Percentiles rank a stretch among this genome's conserved stretches.
Evolutionary conservation across 768 basidiomycete genomes (phyloP).

Genomic region (Chalciporus chontae): DNA sequence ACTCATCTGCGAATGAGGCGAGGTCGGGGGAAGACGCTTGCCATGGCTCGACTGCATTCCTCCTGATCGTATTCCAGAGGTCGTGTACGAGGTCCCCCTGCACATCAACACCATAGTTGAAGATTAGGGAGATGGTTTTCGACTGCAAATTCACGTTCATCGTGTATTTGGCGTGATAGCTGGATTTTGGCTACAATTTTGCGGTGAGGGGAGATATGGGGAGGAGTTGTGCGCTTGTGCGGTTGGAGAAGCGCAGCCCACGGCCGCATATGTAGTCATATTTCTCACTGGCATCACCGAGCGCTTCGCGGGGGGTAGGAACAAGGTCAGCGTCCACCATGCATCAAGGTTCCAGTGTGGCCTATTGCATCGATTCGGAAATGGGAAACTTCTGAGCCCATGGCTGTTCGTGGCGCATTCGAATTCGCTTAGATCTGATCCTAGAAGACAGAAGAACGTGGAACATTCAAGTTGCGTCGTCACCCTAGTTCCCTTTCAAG

Average conservation of each 20-base stretch:
- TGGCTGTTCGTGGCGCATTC: neutral
- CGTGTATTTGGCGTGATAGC: neutral
- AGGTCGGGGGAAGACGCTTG: slow-evolving; percentile 24
- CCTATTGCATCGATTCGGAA: neutral
- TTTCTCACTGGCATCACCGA: slow-evolving; percentile 15
- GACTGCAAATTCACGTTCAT: slow-evolving; percentile 14
- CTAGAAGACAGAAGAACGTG: no score
- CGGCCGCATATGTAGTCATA: slow-evolving; percentile 2
- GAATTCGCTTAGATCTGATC: neutral
- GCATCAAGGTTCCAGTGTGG: neutral
- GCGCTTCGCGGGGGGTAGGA: slow-evolving; percentile 8
- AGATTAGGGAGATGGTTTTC: slow-evolving; percentile 10
- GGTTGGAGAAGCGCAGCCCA: slow-evolving; percentile 7
- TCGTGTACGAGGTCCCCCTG: neutral
- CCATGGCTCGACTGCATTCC: slow-evolving; percentile 24
- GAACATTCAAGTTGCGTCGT: no score
- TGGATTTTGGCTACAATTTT: neutral
- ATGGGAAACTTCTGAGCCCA: neutral
- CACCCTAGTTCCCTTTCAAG: no score
- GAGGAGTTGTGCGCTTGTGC: slow-evolving; percentile 9
- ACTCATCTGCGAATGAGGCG: slow-evolving; percentile 26
- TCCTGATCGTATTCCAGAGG: slow-evolving; percentile 24
- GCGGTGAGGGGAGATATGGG: neutral
- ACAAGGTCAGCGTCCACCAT: neutral
- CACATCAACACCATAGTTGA: neutral